These are phyloP conservation scores for Fusarium verrucosum DNA, from an alignment of 2,329 filamentous ascomycete species.

Conservation along the genomic window DNA sequence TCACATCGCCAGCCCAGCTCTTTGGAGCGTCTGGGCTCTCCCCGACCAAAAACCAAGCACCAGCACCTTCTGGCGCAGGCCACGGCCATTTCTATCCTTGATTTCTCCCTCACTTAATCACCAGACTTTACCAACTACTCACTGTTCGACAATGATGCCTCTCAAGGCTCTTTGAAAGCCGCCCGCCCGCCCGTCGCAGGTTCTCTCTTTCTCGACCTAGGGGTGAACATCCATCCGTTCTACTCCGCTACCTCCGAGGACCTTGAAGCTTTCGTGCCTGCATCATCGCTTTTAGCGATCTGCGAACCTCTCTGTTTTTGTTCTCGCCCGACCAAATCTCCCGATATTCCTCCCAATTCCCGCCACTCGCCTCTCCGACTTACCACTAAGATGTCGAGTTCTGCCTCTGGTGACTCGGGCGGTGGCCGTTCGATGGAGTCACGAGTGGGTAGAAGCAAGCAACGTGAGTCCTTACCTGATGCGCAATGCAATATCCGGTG, in stretches of 20 bases:
- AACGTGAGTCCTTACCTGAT: slow-evolving; percentile 69
- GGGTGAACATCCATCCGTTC: slow-evolving; percentile 39
- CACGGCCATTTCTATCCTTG: slow-evolving; percentile 24
- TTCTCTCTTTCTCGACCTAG: slow-evolving; percentile 42
- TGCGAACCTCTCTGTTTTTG: slow-evolving; percentile 23
- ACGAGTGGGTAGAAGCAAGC: slow-evolving; percentile 79
- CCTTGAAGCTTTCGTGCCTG: slow-evolving; percentile 25
- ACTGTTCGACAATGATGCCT: slow-evolving; percentile 40
- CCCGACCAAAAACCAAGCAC: slow-evolving; percentile 37
- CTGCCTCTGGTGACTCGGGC: slow-evolving; percentile 49
- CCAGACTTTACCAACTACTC: slow-evolving; percentile 16
- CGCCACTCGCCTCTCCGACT: slow-evolving; percentile 27
- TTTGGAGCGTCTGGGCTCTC: slow-evolving; percentile 38
- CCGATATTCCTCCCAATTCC: slow-evolving; percentile 32
- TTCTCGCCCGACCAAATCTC: slow-evolving; percentile 18
- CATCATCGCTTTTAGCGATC: slow-evolving; percentile 22
- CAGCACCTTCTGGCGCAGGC: slow-evolving; percentile 38
- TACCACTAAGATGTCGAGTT: slow-evolving; percentile 49
- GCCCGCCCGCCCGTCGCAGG: slow-evolving; percentile 42
- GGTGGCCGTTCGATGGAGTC: slow-evolving; percentile 72
- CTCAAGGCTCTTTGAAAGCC: slow-evolving; percentile 41
- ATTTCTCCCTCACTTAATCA: slow-evolving; percentile 3
- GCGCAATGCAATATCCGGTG: neutral
- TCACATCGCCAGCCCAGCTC: slow-evolving; percentile 45
- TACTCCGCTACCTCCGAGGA: slow-evolving; percentile 36